These are phyloP conservation scores for Penicillium fuscoglaucum DNA, from an alignment of 2,329 filamentous ascomycete genomes.

Conservation along the genomic window DNA sequence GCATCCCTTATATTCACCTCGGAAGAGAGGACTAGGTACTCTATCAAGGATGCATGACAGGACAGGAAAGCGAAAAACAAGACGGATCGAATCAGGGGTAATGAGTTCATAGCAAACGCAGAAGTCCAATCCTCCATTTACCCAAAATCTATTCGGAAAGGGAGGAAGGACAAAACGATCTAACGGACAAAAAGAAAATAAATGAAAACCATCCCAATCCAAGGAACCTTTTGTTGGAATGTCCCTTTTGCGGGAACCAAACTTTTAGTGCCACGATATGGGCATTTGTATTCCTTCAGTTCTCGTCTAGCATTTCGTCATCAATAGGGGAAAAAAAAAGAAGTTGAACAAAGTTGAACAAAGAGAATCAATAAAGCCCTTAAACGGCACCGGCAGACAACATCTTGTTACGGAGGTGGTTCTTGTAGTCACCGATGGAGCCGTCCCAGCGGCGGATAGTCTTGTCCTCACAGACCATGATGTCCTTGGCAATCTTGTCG, in stretches of 20 bases:
- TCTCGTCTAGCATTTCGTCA: conserved; percentile 40
- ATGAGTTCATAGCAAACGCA: conserved; percentile 12
- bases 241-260: conserved; percentile 15
- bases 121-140: conserved; percentile 2
- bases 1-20: conserved; percentile 13
- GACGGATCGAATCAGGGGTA: conserved; percentile 11
- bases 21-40: conserved; percentile 11
- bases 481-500: conserved; percentile 99
- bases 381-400: conserved; percentile 81
- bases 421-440: conserved; percentile 92
- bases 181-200: conserved; percentile 10
- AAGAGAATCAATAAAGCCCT: conserved; percentile 18
- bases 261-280: conserved; percentile 19
- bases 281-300: conserved; percentile 29
- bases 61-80: conserved; percentile 7
- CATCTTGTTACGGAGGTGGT: conserved; percentile 99
- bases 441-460: conserved; percentile 88
- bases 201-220: conserved; percentile 15
- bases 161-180: conserved; percentile 10
- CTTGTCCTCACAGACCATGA: conserved; percentile 98
- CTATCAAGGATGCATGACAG: conserved; percentile 9
- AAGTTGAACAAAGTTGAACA: conserved; percentile 13
- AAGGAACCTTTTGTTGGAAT: conserved; percentile 10
- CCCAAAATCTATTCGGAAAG: conserved; percentile 5
- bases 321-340: conserved; percentile 23